These are phyloP conservation scores for Quercus ilex DNA, from an alignment of 306 rosid species.

Conservation along the genomic window DNA sequence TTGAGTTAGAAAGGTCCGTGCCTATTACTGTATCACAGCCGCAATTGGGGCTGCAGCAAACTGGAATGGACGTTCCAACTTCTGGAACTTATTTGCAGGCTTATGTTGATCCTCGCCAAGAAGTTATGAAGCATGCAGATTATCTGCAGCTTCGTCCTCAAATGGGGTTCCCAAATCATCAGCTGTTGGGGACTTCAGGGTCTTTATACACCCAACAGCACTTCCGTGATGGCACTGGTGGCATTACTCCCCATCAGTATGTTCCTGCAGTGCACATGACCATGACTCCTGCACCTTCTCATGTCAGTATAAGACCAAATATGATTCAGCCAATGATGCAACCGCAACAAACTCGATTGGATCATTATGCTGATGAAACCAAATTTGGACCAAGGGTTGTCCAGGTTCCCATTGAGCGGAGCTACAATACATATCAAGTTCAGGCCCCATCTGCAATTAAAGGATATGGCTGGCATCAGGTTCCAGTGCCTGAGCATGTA, in stretches of 20 bases:
- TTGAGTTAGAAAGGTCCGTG: slow-evolving; percentile 44
- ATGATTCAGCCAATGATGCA: slow-evolving; percentile 46
- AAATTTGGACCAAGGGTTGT: slow-evolving; percentile 49
- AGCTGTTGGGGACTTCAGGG: slow-evolving; percentile 39
- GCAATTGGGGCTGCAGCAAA: slow-evolving; percentile 49
- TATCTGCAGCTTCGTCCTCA: slow-evolving; percentile 57
- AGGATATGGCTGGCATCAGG: slow-evolving; percentile 69
- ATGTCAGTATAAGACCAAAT: slow-evolving; percentile 46
- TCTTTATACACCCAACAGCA: slow-evolving; percentile 53
- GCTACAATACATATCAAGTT: slow-evolving; percentile 58
- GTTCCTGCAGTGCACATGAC: slow-evolving; percentile 53
- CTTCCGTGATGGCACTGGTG: slow-evolving; percentile 36
- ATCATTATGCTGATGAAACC: slow-evolving; percentile 53
- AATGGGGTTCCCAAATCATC: slow-evolving; percentile 55
- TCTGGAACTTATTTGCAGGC: slow-evolving; percentile 53
- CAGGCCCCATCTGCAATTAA: slow-evolving; percentile 41
- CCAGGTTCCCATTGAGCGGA: slow-evolving; percentile 65
- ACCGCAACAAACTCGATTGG: slow-evolving; percentile 49
- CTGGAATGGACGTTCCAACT: slow-evolving; percentile 42
- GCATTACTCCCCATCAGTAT: slow-evolving; percentile 44
- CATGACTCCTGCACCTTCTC: slow-evolving; percentile 49
- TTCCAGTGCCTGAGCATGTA: slow-evolving; percentile 50
- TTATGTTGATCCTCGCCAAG: slow-evolving; percentile 51
- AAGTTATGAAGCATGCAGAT: slow-evolving; percentile 44
- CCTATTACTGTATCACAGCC: slow-evolving; percentile 43